Conservation (phyloP, 148 eudicot genomes). For the Persicaria tinctoria region DNA sequence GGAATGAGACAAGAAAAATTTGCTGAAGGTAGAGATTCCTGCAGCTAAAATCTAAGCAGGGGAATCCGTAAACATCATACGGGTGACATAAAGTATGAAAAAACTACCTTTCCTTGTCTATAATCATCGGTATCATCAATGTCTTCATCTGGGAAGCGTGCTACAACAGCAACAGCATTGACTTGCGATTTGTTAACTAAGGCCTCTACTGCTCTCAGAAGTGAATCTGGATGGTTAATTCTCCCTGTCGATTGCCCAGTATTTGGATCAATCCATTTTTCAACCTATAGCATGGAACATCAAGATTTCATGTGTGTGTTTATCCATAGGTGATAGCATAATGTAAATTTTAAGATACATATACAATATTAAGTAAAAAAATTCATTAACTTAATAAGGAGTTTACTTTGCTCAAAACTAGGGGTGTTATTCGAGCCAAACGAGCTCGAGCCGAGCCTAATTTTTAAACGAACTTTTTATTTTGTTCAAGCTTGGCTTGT, state of each 20-base stretch:
- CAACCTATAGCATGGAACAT: slow-evolving; percentile 40
- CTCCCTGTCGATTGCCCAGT: slow-evolving; percentile 88
- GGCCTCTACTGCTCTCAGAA: slow-evolving; percentile 64
- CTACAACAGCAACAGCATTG: slow-evolving; percentile 87
- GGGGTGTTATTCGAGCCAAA: too few species aligned
- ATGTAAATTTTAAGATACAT: neutral
- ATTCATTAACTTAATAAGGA: too few species aligned
- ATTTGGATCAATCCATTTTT: slow-evolving; percentile 77
- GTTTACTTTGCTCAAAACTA: too few species aligned
- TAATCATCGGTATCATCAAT: slow-evolving; percentile 54
- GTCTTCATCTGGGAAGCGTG: slow-evolving; percentile 89
- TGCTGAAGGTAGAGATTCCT: too few species aligned
- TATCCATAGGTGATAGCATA: neutral
- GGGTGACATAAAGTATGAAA: slow-evolving; percentile 1
- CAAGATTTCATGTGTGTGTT: neutral
- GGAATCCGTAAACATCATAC: neutral
- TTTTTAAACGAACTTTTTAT: too few species aligned
- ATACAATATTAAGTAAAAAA: too few species aligned
- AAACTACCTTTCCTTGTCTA: slow-evolving; percentile 74
- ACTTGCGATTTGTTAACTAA: slow-evolving; percentile 49
- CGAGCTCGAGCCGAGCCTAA: too few species aligned
- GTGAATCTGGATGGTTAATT: slow-evolving; percentile 71
- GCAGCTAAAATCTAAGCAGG: neutral
- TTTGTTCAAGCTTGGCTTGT: too few species aligned
- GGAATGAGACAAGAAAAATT: neutral